These are phyloP conservation scores for Galeopsis tetrahit DNA, from an alignment of 257 asterid genomes.

Conservation along the genomic window DNA sequence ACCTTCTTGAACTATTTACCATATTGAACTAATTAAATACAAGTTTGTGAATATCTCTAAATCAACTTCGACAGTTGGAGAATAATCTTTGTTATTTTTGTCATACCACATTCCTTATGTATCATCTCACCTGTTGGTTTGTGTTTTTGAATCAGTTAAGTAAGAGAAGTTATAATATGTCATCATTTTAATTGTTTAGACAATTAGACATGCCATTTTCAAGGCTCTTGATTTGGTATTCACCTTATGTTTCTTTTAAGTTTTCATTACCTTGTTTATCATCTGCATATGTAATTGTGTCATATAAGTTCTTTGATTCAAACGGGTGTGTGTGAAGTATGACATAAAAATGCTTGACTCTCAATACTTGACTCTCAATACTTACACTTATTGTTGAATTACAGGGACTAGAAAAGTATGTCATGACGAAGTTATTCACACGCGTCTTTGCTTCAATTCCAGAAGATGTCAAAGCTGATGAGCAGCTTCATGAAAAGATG, in stretches of 20 bases:
- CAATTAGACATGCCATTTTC: not conserved
- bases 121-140: not conserved
- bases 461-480: slow-evolving; percentile 83
- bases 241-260: not conserved
- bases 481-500: slow-evolving; percentile 76
- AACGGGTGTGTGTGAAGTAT: slow-evolving; percentile 48
- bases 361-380: slow-evolving; percentile 44
- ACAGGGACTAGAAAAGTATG: slow-evolving; percentile 93
- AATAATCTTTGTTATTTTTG: not conserved
- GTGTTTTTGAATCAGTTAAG: not conserved
- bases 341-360: slow-evolving; percentile 45
- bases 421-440: slow-evolving; percentile 83
- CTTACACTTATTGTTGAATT: slow-evolving; percentile 29
- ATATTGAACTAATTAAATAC: slow-evolving; percentile 13
- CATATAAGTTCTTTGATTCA: not conserved
- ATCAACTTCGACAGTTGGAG: not conserved
- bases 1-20: slow-evolving; percentile 22
- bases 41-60: not conserved
- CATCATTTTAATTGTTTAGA: slow-evolving; percentile 2
- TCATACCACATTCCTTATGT: not conserved
- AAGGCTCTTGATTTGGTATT: slow-evolving; percentile 6
- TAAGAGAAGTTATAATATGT: not conserved
- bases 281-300: not conserved
- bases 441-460: slow-evolving; percentile 80
- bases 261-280: not conserved